Evolutionary conservation across 257 asterid genomes (phyloP).

Genomic region (Linaria vulgaris): DNA sequence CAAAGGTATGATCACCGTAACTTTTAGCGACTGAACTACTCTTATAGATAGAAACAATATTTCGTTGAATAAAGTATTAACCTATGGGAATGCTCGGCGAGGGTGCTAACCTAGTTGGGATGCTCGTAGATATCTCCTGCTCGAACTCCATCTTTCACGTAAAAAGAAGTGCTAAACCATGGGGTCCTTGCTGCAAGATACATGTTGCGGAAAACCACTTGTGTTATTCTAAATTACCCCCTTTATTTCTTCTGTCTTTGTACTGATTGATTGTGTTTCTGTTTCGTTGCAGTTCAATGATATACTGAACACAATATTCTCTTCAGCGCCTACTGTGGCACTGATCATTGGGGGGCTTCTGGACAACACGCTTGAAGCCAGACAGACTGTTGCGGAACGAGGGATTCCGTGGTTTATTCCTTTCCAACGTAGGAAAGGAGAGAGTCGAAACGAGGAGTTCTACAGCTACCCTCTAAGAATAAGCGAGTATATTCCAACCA

Average conservation of each 20-base stretch:
- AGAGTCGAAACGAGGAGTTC: constrained; percentile 82
- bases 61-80: too few species aligned
- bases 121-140: too few species aligned
- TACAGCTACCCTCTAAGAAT: constrained; percentile 81
- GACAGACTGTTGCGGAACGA: constrained; percentile 53
- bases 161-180: too few species aligned
- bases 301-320: constrained; percentile 79
- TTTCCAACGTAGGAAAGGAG: constrained; percentile 77
- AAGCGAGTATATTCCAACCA: constrained; percentile 66
- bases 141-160: too few species aligned
- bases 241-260: background rate
- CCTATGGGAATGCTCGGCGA: too few species aligned
- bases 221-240: too few species aligned
- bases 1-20: too few species aligned
- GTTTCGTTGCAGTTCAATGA: constrained; percentile 70
- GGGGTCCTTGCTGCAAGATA: too few species aligned
- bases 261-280: background rate
- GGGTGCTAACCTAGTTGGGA: too few species aligned
- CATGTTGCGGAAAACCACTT: too few species aligned
- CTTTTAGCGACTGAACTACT: too few species aligned
- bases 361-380: constrained; percentile 85
- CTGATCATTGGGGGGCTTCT: constrained; percentile 58
- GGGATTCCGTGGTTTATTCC: constrained; percentile 87
- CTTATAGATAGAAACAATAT: too few species aligned
- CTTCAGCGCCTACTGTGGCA: constrained; percentile 87